These are phyloP conservation scores for Umbelopsis sp. DNA, from an alignment of 192 early-diverging fungal genomes.

Conservation along the genomic window DNA sequence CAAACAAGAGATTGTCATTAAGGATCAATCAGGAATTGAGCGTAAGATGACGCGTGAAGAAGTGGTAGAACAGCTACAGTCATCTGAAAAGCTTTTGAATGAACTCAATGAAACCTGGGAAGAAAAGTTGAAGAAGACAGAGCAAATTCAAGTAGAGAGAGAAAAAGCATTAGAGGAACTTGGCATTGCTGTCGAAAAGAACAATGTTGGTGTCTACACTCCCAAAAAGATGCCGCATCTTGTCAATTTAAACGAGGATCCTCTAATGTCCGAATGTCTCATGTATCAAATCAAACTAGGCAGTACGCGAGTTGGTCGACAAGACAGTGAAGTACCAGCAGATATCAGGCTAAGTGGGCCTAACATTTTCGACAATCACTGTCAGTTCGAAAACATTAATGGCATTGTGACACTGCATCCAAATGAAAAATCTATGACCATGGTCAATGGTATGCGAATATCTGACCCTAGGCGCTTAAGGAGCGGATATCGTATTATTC, in stretches of 20 bases:
- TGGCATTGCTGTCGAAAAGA: slow-evolving; percentile 75
- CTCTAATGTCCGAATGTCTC: slow-evolving; percentile 86
- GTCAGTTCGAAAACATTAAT: slow-evolving; percentile 69
- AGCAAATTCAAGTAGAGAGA: slow-evolving; percentile 71
- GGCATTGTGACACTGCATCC: slow-evolving; percentile 67
- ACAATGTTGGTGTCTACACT: slow-evolving; percentile 71
- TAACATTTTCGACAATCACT: slow-evolving; percentile 68
- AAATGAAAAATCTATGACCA: slow-evolving; percentile 55
- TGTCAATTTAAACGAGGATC: slow-evolving; percentile 89
- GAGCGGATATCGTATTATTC: slow-evolving; percentile 79
- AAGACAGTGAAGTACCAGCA: slow-evolving; percentile 38
- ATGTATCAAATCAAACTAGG: slow-evolving; percentile 87
- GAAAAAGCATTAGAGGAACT: slow-evolving; percentile 78
- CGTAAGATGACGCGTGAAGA: slow-evolving; percentile 52
- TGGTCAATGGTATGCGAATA: slow-evolving; percentile 81
- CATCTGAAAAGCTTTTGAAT: slow-evolving; percentile 84
- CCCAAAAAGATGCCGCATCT: slow-evolving; percentile 84
- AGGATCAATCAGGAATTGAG: slow-evolving; percentile 46
- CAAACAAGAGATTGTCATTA: slow-evolving; percentile 39
- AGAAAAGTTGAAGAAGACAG: slow-evolving; percentile 72
- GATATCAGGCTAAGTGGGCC: slow-evolving; percentile 68
- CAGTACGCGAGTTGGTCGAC: slow-evolving; percentile 65
- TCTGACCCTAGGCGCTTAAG: slow-evolving; percentile 54
- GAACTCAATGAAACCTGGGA: slow-evolving; percentile 88
- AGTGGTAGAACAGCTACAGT: slow-evolving; percentile 78